Percentiles rank a stretch among this genome's conserved stretches.
Evolutionary conservation across 1,139 yeast genomes (phyloP).

Genomic region (Entelexis paramagnoliae): DNA sequence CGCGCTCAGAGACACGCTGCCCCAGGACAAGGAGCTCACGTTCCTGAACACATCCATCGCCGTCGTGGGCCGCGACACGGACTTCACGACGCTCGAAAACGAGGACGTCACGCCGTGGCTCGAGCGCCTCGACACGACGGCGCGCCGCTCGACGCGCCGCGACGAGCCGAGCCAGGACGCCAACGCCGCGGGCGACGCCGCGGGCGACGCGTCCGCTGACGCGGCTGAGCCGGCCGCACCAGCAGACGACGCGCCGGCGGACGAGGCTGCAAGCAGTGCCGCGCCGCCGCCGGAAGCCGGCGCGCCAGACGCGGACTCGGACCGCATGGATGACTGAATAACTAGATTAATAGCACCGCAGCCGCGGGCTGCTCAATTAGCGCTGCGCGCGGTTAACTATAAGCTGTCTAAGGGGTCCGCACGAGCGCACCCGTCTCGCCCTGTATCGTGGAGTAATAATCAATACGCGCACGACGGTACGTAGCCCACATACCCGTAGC

Average conservation of each 20-base stretch:
- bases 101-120: conserved; percentile 72
- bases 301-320: neutral
- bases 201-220: neutral
- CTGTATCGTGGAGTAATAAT: too few relatives aligned
- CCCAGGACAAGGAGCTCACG: conserved; percentile 87
- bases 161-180: conserved; percentile 3
- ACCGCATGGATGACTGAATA: conserved; percentile 3
- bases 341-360: neutral
- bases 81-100: conserved; percentile 72
- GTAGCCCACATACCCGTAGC: too few relatives aligned
- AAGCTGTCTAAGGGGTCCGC: too few relatives aligned
- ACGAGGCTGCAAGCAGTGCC: neutral
- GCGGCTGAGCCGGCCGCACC: neutral
- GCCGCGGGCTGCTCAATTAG: neutral
- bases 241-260: neutral
- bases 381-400: too few relatives aligned
- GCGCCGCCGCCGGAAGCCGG: conserved; percentile 1
- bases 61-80: conserved; percentile 70
- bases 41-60: conserved; percentile 80
- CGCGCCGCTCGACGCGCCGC: conserved; percentile 19
- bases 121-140: conserved; percentile 48
- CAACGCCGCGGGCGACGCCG: neutral
- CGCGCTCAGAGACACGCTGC: conserved; percentile 85
- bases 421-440: too few relatives aligned
- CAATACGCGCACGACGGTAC: too few relatives aligned